Evolutionary conservation across 345 rosid species (phyloP), one percentile per base, ranked within the genome.

Genomic region (Camelina hispida): DNA sequence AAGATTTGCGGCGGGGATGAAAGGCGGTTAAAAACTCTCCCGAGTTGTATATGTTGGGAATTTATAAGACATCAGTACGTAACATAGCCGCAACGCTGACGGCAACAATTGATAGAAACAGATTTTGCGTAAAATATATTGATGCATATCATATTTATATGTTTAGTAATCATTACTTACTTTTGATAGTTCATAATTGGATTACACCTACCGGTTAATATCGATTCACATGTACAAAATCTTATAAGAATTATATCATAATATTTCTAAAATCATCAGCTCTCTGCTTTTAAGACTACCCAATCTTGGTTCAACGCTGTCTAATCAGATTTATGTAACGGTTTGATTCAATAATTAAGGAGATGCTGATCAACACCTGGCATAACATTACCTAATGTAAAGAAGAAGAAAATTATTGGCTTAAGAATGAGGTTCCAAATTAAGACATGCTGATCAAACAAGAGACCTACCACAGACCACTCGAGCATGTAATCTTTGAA

Each of bases 1-100:
- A 11, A 40, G 5, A 10, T 40, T 40, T 40, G 43, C 14, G 43
- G 43, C 43, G 14, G 5, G 43, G 43, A 38, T 38, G 43, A 38
- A 3, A 35, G 40, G 40, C 40, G 40, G 40, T 35, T 35, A 28
- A 28, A 28, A 35, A 35, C 38, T 35, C 38, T 28, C 30, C 30
- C 30, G 30, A 28, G 30, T 28, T 28, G 5, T 28, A 3, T 28
- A 37, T 37, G 40, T 37, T 37, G 54, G 23, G 23, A 13, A 16
- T 58, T 58, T 58, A 16, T 58, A 35, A 58, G n/a, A 37, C 62
- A 40, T 44, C 51, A 54, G 15, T 53, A 53, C 34, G 32, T 54
- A 6, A 14, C 35, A 54, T 25, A 14, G 28, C 25, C 34, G 16
- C 9, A 23, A 53, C 6, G 34, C 34, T 53, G 58, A 53, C 35